Conservation (phyloP, 139 green algal species). For the Picochlorum sp. region DNA sequence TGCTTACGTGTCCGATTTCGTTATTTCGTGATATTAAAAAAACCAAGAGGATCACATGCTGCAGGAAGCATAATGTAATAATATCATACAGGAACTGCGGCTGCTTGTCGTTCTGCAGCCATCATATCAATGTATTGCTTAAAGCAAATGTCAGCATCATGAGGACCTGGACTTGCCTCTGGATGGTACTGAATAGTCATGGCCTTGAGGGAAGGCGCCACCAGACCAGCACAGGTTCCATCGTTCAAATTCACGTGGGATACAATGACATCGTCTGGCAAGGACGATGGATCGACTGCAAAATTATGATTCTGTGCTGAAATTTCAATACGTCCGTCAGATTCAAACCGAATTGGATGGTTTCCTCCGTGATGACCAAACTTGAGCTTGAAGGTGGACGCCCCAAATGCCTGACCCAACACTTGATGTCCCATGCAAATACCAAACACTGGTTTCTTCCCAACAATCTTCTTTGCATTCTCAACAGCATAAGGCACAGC, state of each 20-base stretch:
- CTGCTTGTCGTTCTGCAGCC: constrained; percentile 28
- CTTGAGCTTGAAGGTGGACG: constrained; percentile 97
- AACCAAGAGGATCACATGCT: background rate
- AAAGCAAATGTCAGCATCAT: constrained; percentile 95
- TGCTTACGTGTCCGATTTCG: background rate
- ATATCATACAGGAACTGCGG: background rate
- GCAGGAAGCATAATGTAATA: too few species aligned
- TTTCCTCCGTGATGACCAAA: constrained; percentile 99
- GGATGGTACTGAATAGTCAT: constrained; percentile 99
- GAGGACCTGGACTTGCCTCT: constrained; percentile 90
- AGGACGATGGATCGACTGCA: constrained; percentile 83
- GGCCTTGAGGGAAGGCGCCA: constrained; percentile 33
- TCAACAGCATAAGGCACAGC: constrained; percentile 96
- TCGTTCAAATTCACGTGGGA: constrained; percentile 99
- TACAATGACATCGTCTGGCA: constrained; percentile 76
- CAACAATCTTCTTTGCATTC: constrained; percentile 81
- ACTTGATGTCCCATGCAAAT: constrained; percentile 99
- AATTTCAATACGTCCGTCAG: constrained; percentile 60
- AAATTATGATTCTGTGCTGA: constrained; percentile 99
- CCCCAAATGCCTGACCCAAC: constrained; percentile 93
- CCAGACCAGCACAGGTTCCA: constrained; percentile 89
- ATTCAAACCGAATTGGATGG: constrained; percentile 84
- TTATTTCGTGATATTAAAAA: background rate
- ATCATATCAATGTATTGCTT: constrained; percentile 81
- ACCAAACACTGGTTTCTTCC: constrained; percentile 95